phyloP scores from a whole-genome alignment of 2,329 filamentous ascomycete species.

The Colletotrichum lini region DNA sequence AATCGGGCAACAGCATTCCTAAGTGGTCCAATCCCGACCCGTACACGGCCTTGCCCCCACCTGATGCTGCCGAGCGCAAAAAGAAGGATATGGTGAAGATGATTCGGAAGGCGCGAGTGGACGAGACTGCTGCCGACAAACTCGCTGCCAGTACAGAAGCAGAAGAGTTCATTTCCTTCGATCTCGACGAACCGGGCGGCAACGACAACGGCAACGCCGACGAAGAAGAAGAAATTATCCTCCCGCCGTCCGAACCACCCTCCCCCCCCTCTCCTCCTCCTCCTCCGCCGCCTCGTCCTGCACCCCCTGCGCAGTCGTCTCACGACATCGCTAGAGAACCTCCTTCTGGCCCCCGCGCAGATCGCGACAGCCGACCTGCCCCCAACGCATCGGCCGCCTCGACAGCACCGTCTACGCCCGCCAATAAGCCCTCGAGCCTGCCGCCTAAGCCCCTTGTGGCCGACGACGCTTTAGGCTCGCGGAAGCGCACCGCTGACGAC shows the following conservation, averaged over 20 bases:
- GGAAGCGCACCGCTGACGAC: constrained; percentile 83
- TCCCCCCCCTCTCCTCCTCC: constrained; percentile 33
- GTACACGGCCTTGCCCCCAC: constrained; percentile 88
- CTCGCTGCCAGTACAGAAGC: constrained; percentile 68
- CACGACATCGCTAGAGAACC: not conserved
- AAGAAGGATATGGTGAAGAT: constrained; percentile 90
- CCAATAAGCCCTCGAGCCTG: constrained; percentile 44
- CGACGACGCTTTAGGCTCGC: constrained; percentile 68
- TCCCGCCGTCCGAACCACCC: constrained; percentile 36
- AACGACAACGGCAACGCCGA: constrained; percentile 65
- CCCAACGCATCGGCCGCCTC: constrained; percentile 42
- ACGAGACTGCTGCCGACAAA: constrained; percentile 61
- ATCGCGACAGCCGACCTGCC: not conserved
- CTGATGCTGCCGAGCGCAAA: constrained; percentile 76
- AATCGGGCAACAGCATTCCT: constrained; percentile 66
- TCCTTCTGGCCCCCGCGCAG: constrained; percentile 27
- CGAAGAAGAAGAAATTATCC: constrained; percentile 47
- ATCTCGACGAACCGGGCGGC: constrained; percentile 66
- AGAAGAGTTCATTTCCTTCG: constrained; percentile 93
- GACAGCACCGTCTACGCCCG: constrained; percentile 43
- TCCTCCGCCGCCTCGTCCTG: constrained; percentile 22
- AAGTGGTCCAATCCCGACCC: constrained; percentile 98
- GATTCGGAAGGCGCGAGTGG: constrained; percentile 89
- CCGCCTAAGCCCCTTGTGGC: constrained; percentile 48
- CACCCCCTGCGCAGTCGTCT: constrained; percentile 14